These are phyloP conservation scores for Solanum clarkiae DNA, from an alignment of 257 asterid genomes.

Conservation along the genomic window DNA sequence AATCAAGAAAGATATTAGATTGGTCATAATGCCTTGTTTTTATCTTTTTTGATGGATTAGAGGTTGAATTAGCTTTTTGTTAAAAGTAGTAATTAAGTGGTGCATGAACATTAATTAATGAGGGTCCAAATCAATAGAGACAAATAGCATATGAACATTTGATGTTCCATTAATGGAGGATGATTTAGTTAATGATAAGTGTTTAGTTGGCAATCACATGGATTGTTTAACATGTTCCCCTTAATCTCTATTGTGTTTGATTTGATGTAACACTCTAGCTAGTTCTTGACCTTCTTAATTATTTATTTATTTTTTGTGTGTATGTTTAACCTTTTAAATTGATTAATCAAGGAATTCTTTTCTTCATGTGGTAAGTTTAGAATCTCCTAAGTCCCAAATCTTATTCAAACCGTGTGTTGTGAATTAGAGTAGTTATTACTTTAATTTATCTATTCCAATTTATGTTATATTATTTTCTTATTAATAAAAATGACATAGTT, in stretches of 20 bases:
- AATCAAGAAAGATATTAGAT: not conserved
- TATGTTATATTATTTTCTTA: no score
- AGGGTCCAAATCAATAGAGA: not conserved
- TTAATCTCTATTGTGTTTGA: not conserved
- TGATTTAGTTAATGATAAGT: not conserved
- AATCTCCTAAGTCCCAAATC: no score
- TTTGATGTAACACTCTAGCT: not conserved
- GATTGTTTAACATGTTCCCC: not conserved
- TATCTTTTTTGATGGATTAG: not conserved
- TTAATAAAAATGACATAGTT: no score
- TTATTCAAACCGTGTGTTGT: no score
- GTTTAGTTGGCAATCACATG: constrained; percentile 27
- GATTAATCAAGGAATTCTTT: not conserved
- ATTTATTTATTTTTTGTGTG: not conserved
- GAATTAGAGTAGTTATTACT: no score
- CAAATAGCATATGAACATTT: constrained; percentile 5
- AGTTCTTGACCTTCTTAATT: no score
- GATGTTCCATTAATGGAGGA: not conserved
- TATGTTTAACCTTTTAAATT: not conserved
- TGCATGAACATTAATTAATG: not conserved
- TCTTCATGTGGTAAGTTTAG: not conserved
- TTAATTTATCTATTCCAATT: no score
- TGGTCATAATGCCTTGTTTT: not conserved
- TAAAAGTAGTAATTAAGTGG: not conserved
- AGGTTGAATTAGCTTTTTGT: not conserved